Percentiles rank a stretch among this genome's conserved stretches.
phyloP scores from a whole-genome alignment of 1,284 basidiomycete species.

The Sparassis latifolia region DNA sequence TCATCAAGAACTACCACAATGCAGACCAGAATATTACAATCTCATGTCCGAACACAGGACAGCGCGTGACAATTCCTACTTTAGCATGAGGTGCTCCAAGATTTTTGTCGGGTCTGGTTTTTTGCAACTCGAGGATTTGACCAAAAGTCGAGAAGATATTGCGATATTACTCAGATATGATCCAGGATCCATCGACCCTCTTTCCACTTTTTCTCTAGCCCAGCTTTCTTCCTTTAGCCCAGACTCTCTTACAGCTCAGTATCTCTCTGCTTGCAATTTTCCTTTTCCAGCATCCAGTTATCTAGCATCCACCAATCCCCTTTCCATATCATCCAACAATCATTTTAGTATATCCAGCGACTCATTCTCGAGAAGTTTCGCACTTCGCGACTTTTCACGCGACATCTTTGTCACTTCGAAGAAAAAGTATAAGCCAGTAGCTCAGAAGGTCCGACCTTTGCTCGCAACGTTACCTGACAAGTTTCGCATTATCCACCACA shows the following conservation, averaged over 20 bases:
- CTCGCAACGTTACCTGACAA: slow-evolving; percentile 16
- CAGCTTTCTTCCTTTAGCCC: not conserved
- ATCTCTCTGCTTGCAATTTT: not conserved
- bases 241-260: not conserved
- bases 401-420: slow-evolving; percentile 1
- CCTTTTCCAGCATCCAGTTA: not conserved
- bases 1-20: slow-evolving; percentile 14
- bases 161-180: no score
- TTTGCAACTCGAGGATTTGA: not conserved
- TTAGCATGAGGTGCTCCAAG: slow-evolving; percentile 7
- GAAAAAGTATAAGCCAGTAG: slow-evolving; percentile 32
- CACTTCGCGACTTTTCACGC: no score
- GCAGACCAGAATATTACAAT: slow-evolving; percentile 19
- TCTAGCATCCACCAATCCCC: no score
- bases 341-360: no score
- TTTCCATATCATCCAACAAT: no score
- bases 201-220: not conserved
- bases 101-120: not conserved
- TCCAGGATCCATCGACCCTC: no score
- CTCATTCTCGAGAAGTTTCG: no score
- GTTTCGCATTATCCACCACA: slow-evolving; percentile 25
- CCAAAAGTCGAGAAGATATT: not conserved
- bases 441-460: slow-evolving; percentile 22
- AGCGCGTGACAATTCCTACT: slow-evolving; percentile 15
- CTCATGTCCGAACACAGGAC: slow-evolving; percentile 17